Evolutionary conservation across 495 filamentous ascomycete species (phyloP), one percentile per base, ranked within the genome.

Genomic region (Trichoderma reesei): DNA sequence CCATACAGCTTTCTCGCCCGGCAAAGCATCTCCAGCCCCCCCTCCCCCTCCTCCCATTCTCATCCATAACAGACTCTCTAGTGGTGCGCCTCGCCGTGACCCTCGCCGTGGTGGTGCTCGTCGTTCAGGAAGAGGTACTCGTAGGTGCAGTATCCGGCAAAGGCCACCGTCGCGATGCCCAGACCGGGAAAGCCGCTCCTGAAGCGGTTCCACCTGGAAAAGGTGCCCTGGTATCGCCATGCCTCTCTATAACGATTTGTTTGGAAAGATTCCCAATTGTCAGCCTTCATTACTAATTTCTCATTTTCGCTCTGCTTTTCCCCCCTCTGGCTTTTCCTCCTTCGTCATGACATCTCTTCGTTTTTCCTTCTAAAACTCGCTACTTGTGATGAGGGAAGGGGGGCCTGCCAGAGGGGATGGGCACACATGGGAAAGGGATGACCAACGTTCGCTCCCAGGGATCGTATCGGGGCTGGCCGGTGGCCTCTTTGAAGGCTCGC

Each of bases 151-250:
- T 98, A 98, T 60, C 77, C 86, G 41, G 87, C 86, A 75, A 98
- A 98, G 11, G 92, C 92, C 56, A 93, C 93, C 9, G 87, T 88
- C 5, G 91, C 94, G 66, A 90, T 94, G 56, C 94, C 95, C 60
- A 98, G 79, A 60, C 94, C 94, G 37, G 94, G 94, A 76, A 98
- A 88, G 63, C 85, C 78, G 64, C 84, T 79, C 76, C 84, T 89
- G 80, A 96, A 96, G 31, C 94, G 90, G 79, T 95, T 93, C 74
- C 76, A 89, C 62, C 93, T 84, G 64, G 86, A 86, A 82, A 97
- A 98, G 48, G 85, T 88, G 68, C 92, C 95, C 59, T 59, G 85
- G 85, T 95, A 97, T 70, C 94, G 86, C 94, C 94, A 98, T 72
- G 88, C 80, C 77, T 98, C 94, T 66, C 94, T 98, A 74, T 67